These are phyloP conservation scores for Pugionium dolabratum DNA, from an alignment of 345 rosid species.

Conservation along the genomic window DNA sequence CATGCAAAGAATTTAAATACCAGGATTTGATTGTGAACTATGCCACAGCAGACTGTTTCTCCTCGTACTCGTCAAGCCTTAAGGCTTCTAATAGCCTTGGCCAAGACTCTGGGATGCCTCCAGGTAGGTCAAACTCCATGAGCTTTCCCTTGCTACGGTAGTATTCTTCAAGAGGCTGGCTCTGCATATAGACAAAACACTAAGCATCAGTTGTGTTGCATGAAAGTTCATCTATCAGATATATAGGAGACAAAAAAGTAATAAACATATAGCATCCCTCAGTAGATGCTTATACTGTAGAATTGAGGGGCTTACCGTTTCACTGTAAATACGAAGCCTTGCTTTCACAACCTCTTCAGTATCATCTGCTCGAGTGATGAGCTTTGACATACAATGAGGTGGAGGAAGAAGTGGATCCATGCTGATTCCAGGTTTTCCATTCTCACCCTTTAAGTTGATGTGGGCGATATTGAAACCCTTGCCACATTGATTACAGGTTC, in stretches of 20 bases:
- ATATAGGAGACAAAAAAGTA: too few relatives aligned
- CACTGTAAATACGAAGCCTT: constrained; percentile 72
- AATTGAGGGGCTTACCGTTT: constrained; percentile 49
- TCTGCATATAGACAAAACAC: constrained; percentile 47
- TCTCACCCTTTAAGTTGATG: constrained; percentile 68
- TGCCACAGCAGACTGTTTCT: constrained; percentile 71
- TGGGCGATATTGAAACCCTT: constrained; percentile 72
- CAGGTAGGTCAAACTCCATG: constrained; percentile 85
- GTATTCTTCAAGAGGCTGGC: constrained; percentile 85
- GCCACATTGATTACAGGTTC: constrained; percentile 85
- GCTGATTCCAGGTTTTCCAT: constrained; percentile 73
- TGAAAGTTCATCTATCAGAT: not conserved
- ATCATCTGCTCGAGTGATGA: constrained; percentile 83
- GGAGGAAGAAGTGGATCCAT: constrained; percentile 98
- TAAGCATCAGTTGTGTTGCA: not conserved
- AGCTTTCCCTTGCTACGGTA: constrained; percentile 70
- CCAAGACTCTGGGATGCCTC: constrained; percentile 96
- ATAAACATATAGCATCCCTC: not conserved
- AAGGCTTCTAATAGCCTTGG: constrained; percentile 89
- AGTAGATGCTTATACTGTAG: not conserved
- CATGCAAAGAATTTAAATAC: constrained; percentile 62
- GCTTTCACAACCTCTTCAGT: constrained; percentile 89
- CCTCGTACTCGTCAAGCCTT: constrained; percentile 75
- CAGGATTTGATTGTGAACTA: constrained; percentile 37
- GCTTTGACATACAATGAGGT: constrained; percentile 71